Evolutionary conservation across 2,329 filamentous ascomycete genomes (phyloP).

Genomic region (Nigrospora sphaerica): DNA sequence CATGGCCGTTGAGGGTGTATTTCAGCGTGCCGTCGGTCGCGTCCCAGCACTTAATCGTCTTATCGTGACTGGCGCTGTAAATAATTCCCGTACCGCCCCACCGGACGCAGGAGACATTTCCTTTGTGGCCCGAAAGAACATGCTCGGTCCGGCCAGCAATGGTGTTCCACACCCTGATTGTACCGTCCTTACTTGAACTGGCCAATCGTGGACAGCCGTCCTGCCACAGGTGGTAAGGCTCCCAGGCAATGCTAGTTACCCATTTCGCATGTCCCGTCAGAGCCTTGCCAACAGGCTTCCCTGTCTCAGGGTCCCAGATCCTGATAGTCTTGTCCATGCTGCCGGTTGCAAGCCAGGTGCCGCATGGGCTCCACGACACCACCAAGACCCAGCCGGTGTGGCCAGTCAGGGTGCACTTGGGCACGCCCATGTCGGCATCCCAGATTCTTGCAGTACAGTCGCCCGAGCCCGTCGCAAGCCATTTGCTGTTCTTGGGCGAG

Average conservation of each 20-base stretch:
- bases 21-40: constrained; percentile 69
- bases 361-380: constrained; percentile 82
- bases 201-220: constrained; percentile 72
- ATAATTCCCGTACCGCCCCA: constrained; percentile 89
- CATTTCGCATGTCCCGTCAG: constrained; percentile 85
- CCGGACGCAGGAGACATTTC: constrained; percentile 79
- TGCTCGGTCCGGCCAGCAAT: constrained; percentile 72
- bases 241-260: constrained; percentile 84
- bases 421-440: constrained; percentile 92
- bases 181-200: constrained; percentile 83
- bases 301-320: constrained; percentile 80
- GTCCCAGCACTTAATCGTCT: constrained; percentile 88
- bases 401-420: constrained; percentile 75
- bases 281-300: constrained; percentile 62
- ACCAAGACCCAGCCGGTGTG: constrained; percentile 88
- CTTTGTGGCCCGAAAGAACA: constrained; percentile 82
- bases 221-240: constrained; percentile 80
- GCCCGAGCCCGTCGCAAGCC: constrained; percentile 81
- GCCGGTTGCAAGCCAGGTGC: constrained; percentile 73
- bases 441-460: constrained; percentile 89
- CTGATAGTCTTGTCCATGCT: constrained; percentile 91
- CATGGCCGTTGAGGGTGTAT: constrained; percentile 74
- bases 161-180: constrained; percentile 79
- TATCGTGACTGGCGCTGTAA: constrained; percentile 84
- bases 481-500: constrained; percentile 68